Base-by-base conservation (phyloP, 2,329 filamentous ascomycete species). In the Sporothrix curviconia region DNA sequence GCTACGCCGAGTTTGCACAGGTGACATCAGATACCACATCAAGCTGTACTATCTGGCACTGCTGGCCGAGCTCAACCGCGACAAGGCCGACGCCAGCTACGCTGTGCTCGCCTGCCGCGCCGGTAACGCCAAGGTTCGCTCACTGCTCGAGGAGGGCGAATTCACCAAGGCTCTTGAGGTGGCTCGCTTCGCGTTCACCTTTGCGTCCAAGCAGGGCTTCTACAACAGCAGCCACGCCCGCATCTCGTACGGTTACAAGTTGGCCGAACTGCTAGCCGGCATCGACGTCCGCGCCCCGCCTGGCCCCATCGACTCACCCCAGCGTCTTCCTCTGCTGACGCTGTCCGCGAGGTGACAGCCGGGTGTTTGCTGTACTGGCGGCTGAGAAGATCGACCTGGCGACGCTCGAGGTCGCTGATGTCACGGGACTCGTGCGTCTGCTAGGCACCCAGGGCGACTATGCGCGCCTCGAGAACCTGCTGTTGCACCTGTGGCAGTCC, bases 371-470 rank as follows among this genome's bases (percentile, higher is more conserved):
- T 7, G 72, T 72, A 7, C 73, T 76, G 61, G 69, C 67, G 46
- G 68, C 71, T 4, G 65, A 70, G 17, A 67, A 76, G 17, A 71
- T 80, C 43, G 73, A 78, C 58, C 70, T 78, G 40, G 66, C 72
- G 14, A 69, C 71, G 9, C 63, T 80, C 15, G 68, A 69, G 19
- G 71, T 76, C 53, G 68, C 72, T 32, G 76, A 78, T 37, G 66
- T 80, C 1, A 71, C 72, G 17, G 72, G 72, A 7, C 68, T 79
- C 1, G 69, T 78, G 28, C 70, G 71, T 9, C 67, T 80, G 3
- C 69, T 81, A 1, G 77, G 76, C 30, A 72, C 74, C 24, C 76
- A 79, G 58, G 64, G 70, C 57, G 76, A 78, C 63, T 77, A 71
- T 59, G 65, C 67, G 19, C 75, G 77, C 51, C 71, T 78, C 11